Percentiles rank a stretch among this genome's conserved stretches.
Conservation (phyloP, 371 early-diverging fungal species). For the Apophysomyces trapeziformis region DNA sequence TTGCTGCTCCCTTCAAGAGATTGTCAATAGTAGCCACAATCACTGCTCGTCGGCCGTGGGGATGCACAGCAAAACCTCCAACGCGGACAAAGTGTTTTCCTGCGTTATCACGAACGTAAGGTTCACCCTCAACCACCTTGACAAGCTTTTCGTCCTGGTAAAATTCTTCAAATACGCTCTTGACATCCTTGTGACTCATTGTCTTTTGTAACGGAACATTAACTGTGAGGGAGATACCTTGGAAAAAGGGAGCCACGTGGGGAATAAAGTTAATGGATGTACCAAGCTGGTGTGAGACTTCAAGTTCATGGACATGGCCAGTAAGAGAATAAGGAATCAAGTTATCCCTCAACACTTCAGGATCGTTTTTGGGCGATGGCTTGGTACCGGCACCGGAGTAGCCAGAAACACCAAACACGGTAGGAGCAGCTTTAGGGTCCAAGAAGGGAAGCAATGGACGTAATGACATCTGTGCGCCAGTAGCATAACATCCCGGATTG, state of each 20-base stretch:
- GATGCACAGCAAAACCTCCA: slow-evolving; percentile 90
- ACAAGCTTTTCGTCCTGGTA: slow-evolving; percentile 85
- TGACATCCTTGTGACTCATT: slow-evolving; percentile 68
- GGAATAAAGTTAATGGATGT: slow-evolving; percentile 76
- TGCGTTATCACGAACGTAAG: slow-evolving; percentile 87
- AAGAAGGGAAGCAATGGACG: slow-evolving; percentile 78
- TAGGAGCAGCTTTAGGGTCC: slow-evolving; percentile 59
- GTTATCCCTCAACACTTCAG: slow-evolving; percentile 81
- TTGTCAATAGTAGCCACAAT: slow-evolving; percentile 96
- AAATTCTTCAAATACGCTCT: slow-evolving; percentile 68
- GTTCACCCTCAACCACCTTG: slow-evolving; percentile 74
- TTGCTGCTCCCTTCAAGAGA: slow-evolving; percentile 95
- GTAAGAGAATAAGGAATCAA: slow-evolving; percentile 91
- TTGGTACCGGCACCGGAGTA: slow-evolving; percentile 98
- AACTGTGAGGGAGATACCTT: slow-evolving; percentile 91
- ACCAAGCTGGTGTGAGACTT: slow-evolving; percentile 84
- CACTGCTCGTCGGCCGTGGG: slow-evolving; percentile 82
- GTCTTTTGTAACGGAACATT: slow-evolving; percentile 79
- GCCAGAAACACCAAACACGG: slow-evolving; percentile 96
- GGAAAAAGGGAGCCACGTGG: slow-evolving; percentile 93
- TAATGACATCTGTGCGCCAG: slow-evolving; percentile 90
- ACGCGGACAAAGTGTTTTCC: slow-evolving; percentile 86
- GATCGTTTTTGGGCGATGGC: slow-evolving; percentile 93
- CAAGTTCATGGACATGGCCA: slow-evolving; percentile 95
- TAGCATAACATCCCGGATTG: slow-evolving; percentile 98